These are phyloP conservation scores for Nectriaceae sp. DNA, from an alignment of 2,329 filamentous ascomycete genomes.

Conservation along the genomic window DNA sequence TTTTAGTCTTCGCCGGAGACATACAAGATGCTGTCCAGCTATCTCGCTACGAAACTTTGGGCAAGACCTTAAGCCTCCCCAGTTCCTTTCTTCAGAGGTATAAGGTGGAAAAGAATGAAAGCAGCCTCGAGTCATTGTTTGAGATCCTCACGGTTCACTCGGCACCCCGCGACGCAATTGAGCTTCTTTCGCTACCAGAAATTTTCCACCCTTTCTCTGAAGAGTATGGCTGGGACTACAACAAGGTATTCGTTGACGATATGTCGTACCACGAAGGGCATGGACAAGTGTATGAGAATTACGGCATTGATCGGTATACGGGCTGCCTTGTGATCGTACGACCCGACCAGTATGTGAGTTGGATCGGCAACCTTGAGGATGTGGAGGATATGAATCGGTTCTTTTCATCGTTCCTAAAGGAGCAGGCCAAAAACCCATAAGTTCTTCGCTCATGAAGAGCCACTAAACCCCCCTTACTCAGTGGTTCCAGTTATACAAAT, in stretches of 20 bases:
- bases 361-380: slow-evolving; percentile 40
- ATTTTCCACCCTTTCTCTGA: slow-evolving; percentile 51
- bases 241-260: slow-evolving; percentile 58
- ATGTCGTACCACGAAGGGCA: slow-evolving; percentile 54
- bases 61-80: slow-evolving; percentile 38
- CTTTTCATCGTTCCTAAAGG: background rate
- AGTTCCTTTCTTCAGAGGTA: slow-evolving; percentile 45
- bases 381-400: background rate
- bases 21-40: slow-evolving; percentile 47
- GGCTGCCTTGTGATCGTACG: slow-evolving; percentile 63
- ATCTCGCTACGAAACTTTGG: slow-evolving; percentile 48
- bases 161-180: slow-evolving; percentile 48
- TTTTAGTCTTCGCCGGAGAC: slow-evolving; percentile 65
- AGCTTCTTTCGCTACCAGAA: slow-evolving; percentile 43
- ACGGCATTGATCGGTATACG: slow-evolving; percentile 55
- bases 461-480: too few relatives aligned
- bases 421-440: too few relatives aligned
- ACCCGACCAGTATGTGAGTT: slow-evolving; percentile 68
- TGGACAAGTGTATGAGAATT: slow-evolving; percentile 54
- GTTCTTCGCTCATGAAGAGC: too few relatives aligned
- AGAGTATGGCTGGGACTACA: slow-evolving; percentile 55
- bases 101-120: slow-evolving; percentile 1
- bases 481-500: too few relatives aligned
- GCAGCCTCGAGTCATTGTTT: slow-evolving; percentile 41
- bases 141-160: slow-evolving; percentile 64